Evolutionary conservation across 306 rosid species (phyloP).

Genomic region (Astragalus glycyphyllos): DNA sequence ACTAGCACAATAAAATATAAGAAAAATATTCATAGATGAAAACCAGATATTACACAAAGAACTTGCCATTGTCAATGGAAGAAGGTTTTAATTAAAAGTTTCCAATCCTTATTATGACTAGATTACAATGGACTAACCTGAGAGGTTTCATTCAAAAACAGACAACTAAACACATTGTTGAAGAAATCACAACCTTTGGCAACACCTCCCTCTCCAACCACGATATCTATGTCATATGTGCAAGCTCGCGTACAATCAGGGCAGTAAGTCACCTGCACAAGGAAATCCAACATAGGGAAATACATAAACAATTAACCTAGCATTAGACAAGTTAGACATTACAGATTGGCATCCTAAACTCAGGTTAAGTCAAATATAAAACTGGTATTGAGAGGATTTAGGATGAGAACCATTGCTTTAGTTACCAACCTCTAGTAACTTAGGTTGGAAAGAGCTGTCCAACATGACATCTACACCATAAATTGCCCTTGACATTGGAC

Average conservation of each 20-base stretch:
- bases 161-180: conserved; percentile 79
- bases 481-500: conserved; percentile 80
- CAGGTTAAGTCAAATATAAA: conserved; percentile 12
- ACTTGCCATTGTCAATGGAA: neutral
- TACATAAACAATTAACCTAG: conserved; percentile 8
- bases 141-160: conserved; percentile 74
- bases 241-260: conserved; percentile 96
- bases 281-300: conserved; percentile 17
- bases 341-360: neutral
- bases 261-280: conserved; percentile 87
- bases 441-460: conserved; percentile 75
- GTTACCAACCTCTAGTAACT: conserved; percentile 82
- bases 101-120: neutral
- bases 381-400: conserved; percentile 12
- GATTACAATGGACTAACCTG: conserved; percentile 68
- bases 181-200: conserved; percentile 67
- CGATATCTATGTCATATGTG: conserved; percentile 71
- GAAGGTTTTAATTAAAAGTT: neutral
- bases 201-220: conserved; percentile 58
- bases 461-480: conserved; percentile 97
- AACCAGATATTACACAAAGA: neutral
- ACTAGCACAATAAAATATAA: neutral
- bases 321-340: neutral
- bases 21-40: conserved; percentile 4
- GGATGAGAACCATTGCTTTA: conserved; percentile 5